These are phyloP conservation scores for Exophiala calicioides DNA, from an alignment of 2,329 filamentous ascomycete species.

Conservation along the genomic window DNA sequence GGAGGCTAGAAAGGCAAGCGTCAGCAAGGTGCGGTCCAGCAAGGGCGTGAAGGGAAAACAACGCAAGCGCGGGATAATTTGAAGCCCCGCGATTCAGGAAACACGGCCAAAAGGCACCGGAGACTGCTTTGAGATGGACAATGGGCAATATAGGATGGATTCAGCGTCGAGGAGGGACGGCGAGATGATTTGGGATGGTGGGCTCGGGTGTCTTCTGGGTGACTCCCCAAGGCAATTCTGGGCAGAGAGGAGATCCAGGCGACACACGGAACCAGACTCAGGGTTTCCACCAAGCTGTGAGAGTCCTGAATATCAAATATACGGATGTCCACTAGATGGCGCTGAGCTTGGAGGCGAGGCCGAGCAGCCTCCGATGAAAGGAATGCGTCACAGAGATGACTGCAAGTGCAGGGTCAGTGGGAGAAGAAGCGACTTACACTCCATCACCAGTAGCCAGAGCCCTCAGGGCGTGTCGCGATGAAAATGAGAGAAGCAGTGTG, in stretches of 20 bases:
- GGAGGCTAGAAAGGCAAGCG: slow-evolving; percentile 28
- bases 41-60: slow-evolving; percentile 8
- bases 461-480: slow-evolving; percentile 16
- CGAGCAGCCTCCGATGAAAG: slow-evolving; percentile 23
- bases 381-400: not conserved
- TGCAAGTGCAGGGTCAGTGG: not conserved
- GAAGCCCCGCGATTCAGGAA: slow-evolving; percentile 22
- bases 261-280: not conserved
- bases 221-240: slow-evolving; percentile 1
- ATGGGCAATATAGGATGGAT: slow-evolving; percentile 26
- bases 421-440: slow-evolving; percentile 23
- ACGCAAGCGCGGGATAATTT: slow-evolving; percentile 10
- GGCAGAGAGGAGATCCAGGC: slow-evolving; percentile 4
- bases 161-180: slow-evolving; percentile 24
- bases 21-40: slow-evolving; percentile 30
- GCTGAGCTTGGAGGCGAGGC: slow-evolving; percentile 12
- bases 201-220: slow-evolving; percentile 8
- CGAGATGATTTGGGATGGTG: slow-evolving; percentile 22
- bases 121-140: slow-evolving; percentile 18
- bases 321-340: slow-evolving; percentile 6
- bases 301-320: slow-evolving; percentile 4
- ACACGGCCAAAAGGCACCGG: slow-evolving; percentile 3
- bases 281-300: slow-evolving; percentile 1
- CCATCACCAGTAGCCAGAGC: slow-evolving; percentile 21
- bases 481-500: slow-evolving; percentile 2